Conservation (phyloP, 1,139 yeast species). For the Nadsonia starkeyi-henricii region DNA sequence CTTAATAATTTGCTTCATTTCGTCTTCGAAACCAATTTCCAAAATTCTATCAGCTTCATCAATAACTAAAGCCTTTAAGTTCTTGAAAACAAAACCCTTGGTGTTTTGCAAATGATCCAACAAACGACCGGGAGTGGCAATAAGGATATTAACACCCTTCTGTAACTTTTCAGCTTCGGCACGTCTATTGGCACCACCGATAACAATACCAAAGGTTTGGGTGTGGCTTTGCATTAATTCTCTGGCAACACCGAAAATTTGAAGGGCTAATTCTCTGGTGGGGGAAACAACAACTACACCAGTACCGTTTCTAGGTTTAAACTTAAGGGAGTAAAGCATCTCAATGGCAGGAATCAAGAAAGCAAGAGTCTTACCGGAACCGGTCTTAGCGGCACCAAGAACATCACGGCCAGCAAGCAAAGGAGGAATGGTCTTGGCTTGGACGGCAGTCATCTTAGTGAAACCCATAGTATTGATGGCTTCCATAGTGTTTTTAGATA, state of each 20-base stretch:
- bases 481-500: slow-evolving; percentile 66
- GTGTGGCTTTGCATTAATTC: slow-evolving; percentile 84
- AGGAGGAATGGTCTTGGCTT: slow-evolving; percentile 90
- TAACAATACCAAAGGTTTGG: slow-evolving; percentile 91
- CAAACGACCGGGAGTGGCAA: slow-evolving; percentile 96
- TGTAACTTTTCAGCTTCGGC: slow-evolving; percentile 89
- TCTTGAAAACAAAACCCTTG: slow-evolving; percentile 83
- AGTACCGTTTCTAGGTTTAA: slow-evolving; percentile 86
- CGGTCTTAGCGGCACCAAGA: slow-evolving; percentile 95
- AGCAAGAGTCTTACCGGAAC: slow-evolving; percentile 95
- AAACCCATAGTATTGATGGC: slow-evolving; percentile 84
- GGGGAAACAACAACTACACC: slow-evolving; percentile 83
- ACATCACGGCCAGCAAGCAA: slow-evolving; percentile 90
- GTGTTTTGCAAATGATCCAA: slow-evolving; percentile 95
- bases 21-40: slow-evolving; percentile 96
- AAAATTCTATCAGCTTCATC: slow-evolving; percentile 96
- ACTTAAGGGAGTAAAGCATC: slow-evolving; percentile 70
- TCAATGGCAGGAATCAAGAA: slow-evolving; percentile 92
- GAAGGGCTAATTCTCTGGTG: slow-evolving; percentile 86
- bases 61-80: slow-evolving; percentile 81
- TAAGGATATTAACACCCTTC: slow-evolving; percentile 84
- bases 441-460: slow-evolving; percentile 80
- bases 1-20: slow-evolving; percentile 91
- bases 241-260: slow-evolving; percentile 92
- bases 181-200: slow-evolving; percentile 97